Evolutionary conservation across 202 grass and related monocot genomes (phyloP).

Genomic region (Carex sylvatica): DNA sequence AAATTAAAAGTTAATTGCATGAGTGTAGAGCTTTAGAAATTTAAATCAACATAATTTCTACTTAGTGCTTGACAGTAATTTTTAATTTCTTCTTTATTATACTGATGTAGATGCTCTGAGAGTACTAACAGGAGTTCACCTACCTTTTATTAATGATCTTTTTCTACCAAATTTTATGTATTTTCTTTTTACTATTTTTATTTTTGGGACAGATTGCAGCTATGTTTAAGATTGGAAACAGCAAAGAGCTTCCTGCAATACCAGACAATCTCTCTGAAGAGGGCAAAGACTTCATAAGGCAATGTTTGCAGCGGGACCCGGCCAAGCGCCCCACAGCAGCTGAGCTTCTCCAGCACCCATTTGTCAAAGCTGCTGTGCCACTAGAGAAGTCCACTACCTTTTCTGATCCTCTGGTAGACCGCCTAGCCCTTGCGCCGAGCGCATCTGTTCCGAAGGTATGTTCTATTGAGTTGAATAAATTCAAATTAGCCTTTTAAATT

Average conservation of each 20-base stretch:
- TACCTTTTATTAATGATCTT: not conserved
- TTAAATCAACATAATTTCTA: no score
- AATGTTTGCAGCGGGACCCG: conserved; percentile 78
- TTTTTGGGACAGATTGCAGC: conserved; percentile 72
- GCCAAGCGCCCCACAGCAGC: conserved; percentile 68
- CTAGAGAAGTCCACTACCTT: conserved; percentile 52
- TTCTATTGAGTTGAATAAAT: conserved; percentile 27
- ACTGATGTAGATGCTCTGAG: not conserved
- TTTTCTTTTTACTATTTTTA: conserved; percentile 24
- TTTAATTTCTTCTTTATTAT: no score
- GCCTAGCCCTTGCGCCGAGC: conserved; percentile 38
- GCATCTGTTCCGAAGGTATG: conserved; percentile 53
- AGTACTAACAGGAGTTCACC: no score
- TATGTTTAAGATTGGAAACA: conserved; percentile 97
- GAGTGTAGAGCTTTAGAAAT: no score
- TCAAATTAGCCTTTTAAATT: conserved; percentile 10
- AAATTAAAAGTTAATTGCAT: no score
- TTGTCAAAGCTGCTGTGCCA: conserved; percentile 53
- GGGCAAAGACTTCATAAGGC: conserved; percentile 78
- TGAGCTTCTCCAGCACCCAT: conserved; percentile 89
- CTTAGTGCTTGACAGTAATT: no score
- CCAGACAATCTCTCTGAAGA: conserved; percentile 89
- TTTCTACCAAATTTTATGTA: not conserved
- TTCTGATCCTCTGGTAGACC: conserved; percentile 50
- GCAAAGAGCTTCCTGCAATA: conserved; percentile 93